These are phyloP conservation scores for Leishmania guyanensis DNA, from an alignment of 208 protist species.

Conservation along the genomic window DNA sequence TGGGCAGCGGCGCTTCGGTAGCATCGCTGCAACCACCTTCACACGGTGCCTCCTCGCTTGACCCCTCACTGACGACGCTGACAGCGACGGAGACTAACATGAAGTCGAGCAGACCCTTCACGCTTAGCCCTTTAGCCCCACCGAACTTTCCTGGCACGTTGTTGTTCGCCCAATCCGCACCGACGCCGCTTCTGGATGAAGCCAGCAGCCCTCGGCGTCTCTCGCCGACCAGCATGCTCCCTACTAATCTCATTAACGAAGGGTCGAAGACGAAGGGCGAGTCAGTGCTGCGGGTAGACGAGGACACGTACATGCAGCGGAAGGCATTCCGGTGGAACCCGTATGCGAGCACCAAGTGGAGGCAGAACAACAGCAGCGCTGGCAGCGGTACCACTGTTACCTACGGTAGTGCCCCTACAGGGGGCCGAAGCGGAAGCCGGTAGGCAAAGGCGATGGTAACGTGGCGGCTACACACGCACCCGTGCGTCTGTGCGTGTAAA, in stretches of 20 bases:
- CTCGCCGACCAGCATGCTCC: conserved; percentile 42
- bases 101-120: background rate
- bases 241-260: conserved; percentile 39
- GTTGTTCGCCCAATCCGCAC: background rate
- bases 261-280: conserved; percentile 40
- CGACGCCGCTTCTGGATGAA: background rate
- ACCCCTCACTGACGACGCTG: background rate
- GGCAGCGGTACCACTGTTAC: background rate
- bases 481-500: background rate
- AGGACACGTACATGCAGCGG: conserved; percentile 33
- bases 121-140: background rate
- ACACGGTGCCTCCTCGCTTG: background rate
- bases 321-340: conserved; percentile 48
- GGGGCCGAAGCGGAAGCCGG: background rate
- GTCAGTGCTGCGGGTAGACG: conserved; percentile 34
- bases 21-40: conserved; percentile 1
- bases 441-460: background rate
- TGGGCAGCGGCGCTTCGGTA: background rate
- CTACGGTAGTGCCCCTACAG: background rate
- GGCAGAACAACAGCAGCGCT: background rate
- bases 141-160: background rate
- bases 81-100: background rate
- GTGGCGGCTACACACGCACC: background rate
- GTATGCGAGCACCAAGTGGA: conserved; percentile 36
- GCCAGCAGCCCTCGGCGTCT: conserved; percentile 2